These are phyloP conservation scores for Plasmodium inui DNA, from an alignment of 169 alveolate genomes.

Conservation along the genomic window DNA sequence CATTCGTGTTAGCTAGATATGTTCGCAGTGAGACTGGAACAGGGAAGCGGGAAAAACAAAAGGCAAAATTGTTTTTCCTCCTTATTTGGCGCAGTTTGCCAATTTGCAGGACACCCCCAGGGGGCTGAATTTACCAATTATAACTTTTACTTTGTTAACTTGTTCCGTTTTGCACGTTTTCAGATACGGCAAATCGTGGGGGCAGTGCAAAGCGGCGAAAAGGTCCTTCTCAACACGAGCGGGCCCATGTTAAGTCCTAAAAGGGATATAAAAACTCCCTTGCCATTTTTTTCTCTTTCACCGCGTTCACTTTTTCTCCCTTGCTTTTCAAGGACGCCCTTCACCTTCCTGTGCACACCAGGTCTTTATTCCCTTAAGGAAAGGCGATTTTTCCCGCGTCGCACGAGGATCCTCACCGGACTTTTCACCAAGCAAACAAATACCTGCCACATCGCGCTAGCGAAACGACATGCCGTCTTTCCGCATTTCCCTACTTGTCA, in stretches of 20 bases:
- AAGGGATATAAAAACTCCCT: background rate
- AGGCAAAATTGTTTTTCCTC: background rate
- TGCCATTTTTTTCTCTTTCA: background rate
- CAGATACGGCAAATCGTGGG: background rate
- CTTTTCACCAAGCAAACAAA: background rate
- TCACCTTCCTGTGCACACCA: background rate
- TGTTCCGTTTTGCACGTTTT: background rate
- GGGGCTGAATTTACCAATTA: background rate
- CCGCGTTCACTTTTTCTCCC: background rate
- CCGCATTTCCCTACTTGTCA: background rate
- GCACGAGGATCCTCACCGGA: background rate
- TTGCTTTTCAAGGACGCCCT: background rate
- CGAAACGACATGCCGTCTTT: background rate
- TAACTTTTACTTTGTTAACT: background rate
- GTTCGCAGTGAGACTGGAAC: background rate
- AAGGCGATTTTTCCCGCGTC: background rate
- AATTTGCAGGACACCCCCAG: background rate
- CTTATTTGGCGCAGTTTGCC: background rate
- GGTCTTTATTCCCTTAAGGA: background rate
- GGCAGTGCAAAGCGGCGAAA: background rate
- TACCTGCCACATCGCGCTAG: background rate
- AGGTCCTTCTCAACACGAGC: background rate
- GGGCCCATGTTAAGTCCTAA: background rate
- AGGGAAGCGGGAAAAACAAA: background rate
- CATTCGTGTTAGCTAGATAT: background rate